Conservation (phyloP, 164 flowering plant genomes). For the Chimonanthus salicifolius region DNA sequence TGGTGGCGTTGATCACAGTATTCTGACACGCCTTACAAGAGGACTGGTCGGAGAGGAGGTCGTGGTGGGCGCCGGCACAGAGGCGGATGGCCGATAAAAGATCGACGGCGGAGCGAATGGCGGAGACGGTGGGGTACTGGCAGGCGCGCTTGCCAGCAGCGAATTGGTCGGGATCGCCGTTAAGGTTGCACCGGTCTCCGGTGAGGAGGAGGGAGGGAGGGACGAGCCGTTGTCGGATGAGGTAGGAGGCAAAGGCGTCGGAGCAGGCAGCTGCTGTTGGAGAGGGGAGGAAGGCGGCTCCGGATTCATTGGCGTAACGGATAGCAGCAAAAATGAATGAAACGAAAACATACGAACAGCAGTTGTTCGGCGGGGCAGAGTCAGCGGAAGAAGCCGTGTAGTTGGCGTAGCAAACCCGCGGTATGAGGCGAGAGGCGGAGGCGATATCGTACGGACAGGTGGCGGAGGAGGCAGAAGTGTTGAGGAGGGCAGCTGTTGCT, state of each 20-base stretch:
- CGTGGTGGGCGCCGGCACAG: not conserved
- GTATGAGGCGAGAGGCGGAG: constrained; percentile 8
- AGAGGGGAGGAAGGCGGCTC: constrained; percentile 13
- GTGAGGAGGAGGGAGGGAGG: constrained; percentile 5
- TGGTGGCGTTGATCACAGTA: constrained; percentile 5
- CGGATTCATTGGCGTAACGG: constrained; percentile 10
- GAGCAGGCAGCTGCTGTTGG: constrained; percentile 11
- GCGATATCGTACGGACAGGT: constrained; percentile 17
- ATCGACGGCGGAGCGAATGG: constrained; percentile 8
- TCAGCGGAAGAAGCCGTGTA: constrained; percentile 5
- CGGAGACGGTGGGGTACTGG: constrained; percentile 14
- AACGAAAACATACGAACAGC: constrained; percentile 15
- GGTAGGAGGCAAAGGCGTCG: constrained; percentile 5
- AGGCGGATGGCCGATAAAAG: not conserved
- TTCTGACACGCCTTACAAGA: constrained; percentile 11
- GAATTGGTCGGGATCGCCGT: constrained; percentile 7
- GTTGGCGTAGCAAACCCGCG: constrained; percentile 14
- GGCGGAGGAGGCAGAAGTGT: not conserved
- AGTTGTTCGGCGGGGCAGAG: constrained; percentile 8
- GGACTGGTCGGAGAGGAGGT: not conserved
- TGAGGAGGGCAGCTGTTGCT: not conserved
- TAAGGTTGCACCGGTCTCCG: constrained; percentile 14
- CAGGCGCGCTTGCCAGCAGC: constrained; percentile 17
- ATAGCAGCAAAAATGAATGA: constrained; percentile 13
- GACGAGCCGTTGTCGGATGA: constrained; percentile 12